Evolutionary conservation across 1,284 basidiomycete species (phyloP), one percentile per base, ranked within the genome.

Genomic region (Ustilago nuda): DNA sequence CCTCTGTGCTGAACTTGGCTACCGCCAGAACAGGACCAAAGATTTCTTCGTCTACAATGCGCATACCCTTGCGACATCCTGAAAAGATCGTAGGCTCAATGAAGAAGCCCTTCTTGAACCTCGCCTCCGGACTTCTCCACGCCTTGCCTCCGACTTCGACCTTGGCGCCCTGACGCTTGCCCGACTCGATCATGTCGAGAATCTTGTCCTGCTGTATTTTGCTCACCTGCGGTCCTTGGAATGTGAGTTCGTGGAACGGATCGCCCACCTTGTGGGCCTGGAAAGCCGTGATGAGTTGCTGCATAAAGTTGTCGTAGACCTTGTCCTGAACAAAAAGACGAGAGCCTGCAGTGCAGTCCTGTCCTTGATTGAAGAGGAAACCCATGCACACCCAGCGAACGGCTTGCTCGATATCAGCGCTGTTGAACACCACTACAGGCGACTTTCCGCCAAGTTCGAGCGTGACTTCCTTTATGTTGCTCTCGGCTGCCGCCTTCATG

Each of bases 201-300:
- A 95, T 92, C 78, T 93, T 92, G 85, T 98, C 93, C 80, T 92
- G 93, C 86, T 98, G 95, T 32, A 68, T 65, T 41, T 78, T 64
- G 32, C 91, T 93, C 64, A 95, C 92, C 87, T 94, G 93, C n/a
- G 95, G 94, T 39, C 94, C 94, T 83, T 95, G 93, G 87, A 91
- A 90, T 1, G 90, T 90, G 33, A 89, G 89, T 1, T 86, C 80
- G n/a, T 86, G 87, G 89, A 97, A 96, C 8, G 94, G 94, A 86
- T 95, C 91, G 48, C 93, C 60, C 6, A 70, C 69, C 23, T 71
- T 66, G 56, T 65, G 60, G 9, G 63, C 56, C 27, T 81, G 85
- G 76, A 89, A 89, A 39, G 88, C 89, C 39, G 90, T 88, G 81
- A 90, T 89, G 46, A 93, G 85, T 4, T 89, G 91, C 8, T 87